Conservation (phyloP, 345 rosid species). For the Populus davidiana region DNA sequence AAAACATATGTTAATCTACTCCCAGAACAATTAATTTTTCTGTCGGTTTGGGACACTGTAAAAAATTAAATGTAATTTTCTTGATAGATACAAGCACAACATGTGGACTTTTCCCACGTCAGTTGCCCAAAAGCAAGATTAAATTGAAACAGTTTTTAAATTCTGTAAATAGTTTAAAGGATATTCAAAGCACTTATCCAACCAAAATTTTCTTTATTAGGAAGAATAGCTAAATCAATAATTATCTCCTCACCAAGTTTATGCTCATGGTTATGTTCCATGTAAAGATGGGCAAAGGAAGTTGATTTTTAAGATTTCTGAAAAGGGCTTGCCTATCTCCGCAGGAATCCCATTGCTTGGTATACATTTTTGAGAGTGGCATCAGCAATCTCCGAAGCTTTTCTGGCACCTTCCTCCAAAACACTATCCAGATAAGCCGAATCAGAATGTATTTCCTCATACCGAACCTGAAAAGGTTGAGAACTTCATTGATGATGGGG, state of each 20-base stretch:
- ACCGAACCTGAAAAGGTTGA: constrained; percentile 47
- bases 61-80: too few species aligned
- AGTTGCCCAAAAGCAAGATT: neutral
- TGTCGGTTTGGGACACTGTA: too few species aligned
- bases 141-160: neutral
- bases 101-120: too few species aligned
- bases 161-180: neutral
- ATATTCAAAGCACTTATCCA: neutral
- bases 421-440: constrained; percentile 56
- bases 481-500: constrained; percentile 12
- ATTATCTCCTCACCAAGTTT: constrained; percentile 8
- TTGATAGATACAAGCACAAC: too few species aligned
- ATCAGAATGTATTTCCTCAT: constrained; percentile 67
- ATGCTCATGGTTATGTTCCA: constrained; percentile 21
- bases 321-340: constrained; percentile 26
- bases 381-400: constrained; percentile 63
- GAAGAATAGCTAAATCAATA: too few species aligned
- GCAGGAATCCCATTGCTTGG: constrained; percentile 82
- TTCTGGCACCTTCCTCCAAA: constrained; percentile 57
- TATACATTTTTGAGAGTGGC: constrained; percentile 52
- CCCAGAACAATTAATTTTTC: too few species aligned
- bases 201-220: too few species aligned
- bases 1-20: too few species aligned
- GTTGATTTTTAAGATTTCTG: neutral
- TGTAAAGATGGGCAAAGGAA: constrained; percentile 20